Percentiles rank a stretch among this genome's conserved stretches.
These are phyloP conservation scores for Cladorrhinum sp. DNA, from an alignment of 2,329 filamentous ascomycete species.

Conservation along the genomic window DNA sequence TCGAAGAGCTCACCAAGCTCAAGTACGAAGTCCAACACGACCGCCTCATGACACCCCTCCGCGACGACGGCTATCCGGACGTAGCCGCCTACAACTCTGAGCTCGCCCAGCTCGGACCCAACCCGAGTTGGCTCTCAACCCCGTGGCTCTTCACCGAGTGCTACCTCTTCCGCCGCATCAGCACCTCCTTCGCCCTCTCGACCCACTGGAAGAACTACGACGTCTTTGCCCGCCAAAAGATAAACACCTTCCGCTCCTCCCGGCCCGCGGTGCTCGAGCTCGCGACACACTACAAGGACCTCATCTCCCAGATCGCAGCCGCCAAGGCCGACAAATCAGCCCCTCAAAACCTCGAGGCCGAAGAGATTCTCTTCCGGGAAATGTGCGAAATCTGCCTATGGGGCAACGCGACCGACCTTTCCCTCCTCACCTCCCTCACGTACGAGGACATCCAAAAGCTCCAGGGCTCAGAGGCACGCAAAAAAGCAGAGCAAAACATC, in stretches of 20 bases:
- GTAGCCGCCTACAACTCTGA: conserved; percentile 83
- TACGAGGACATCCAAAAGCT: conserved; percentile 97
- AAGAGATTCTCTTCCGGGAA: conserved; percentile 78
- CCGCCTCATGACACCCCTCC: conserved; percentile 68
- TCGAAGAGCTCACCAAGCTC: conserved; percentile 72
- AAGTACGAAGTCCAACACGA: conserved; percentile 97
- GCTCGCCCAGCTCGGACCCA: conserved; percentile 64
- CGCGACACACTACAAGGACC: conserved; percentile 45
- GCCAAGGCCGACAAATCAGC: conserved; percentile 47
- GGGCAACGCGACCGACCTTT: conserved; percentile 95
- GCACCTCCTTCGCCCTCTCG: conserved; percentile 72
- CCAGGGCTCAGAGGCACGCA: conserved; percentile 83
- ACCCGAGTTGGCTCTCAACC: conserved; percentile 75
- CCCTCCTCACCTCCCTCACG: conserved; percentile 80
- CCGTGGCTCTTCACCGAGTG: conserved; percentile 93
- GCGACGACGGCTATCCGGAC: conserved; percentile 74
- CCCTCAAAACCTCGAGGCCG: conserved; percentile 57
- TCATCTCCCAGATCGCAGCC: conserved; percentile 63
- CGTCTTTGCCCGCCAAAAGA: conserved; percentile 85
- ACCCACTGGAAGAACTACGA: conserved; percentile 87
- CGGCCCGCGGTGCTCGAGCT: conserved; percentile 60
- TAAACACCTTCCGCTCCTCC: conserved; percentile 87
- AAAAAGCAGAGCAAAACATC: conserved; percentile 87
- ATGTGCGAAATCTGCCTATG: conserved; percentile 97
- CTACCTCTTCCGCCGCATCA: conserved; percentile 86